Evolutionary conservation across 75 land plant genomes (phyloP), one percentile per base, ranked within the genome.

Genomic region (Adiantum capillusveneris): DNA sequence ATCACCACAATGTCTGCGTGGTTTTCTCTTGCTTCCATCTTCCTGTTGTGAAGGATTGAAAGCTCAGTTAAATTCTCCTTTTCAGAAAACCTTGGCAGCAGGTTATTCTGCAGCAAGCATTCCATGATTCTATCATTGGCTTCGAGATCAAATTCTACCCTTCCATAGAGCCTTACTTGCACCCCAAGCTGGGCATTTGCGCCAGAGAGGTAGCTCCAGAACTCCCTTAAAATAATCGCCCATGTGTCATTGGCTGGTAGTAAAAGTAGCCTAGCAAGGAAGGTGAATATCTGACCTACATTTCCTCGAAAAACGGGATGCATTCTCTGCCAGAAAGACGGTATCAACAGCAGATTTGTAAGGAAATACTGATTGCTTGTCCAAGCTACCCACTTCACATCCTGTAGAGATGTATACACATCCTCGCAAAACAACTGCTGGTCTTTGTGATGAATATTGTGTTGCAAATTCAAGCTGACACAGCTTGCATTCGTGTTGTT

Each of bases 381-480:
- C 71, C 72, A 60, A 11, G 34, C 65, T 0, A 77, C 34, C 64
- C 75, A 67, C 9, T 19, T 60, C n/a, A 72, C 67, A 0, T 67
- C 18, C 59, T 16, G 34, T 26, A 64, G 71, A 19, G 34, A 18
- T n/a, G 22, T 16, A 18, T 65, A 42, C 1, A 31, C 44, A 25
- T 53, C 43, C 29, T 67, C 62, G 53, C 80, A 72, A 59, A 67
- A 63, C 25, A 77, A 34, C 29, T 57, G 49, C 52, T 29, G n/a
- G 53, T 66, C 61, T 6, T 34, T 28, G 12, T 6, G 11, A 0
- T 11, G 17, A 44, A 29, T 52, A 22, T 37, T 39, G 63, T 66
- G 80, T 29, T 56, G 26, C 28, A 72, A 60, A 11, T 28, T 46
- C 63, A 64, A 60, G 42, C 25, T 43, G 13, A 60, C 58, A 26